A percentile compares a stretch with the other conserved stretches of the same genome.
These are phyloP conservation scores for Flaveria robusta DNA, from an alignment of 129 eudicot species.

Conservation along the genomic window DNA sequence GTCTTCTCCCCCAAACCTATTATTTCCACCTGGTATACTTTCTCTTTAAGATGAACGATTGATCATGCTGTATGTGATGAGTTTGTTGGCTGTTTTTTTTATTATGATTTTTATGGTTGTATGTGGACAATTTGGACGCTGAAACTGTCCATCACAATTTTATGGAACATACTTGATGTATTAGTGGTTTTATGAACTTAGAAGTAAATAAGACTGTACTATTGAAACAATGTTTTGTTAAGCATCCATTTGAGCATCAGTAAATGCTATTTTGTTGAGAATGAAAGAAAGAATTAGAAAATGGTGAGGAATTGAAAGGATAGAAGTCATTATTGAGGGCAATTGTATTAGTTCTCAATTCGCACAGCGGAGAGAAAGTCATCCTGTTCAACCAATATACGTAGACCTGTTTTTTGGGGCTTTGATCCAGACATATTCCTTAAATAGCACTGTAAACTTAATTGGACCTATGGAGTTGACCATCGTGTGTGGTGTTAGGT, in stretches of 20 bases:
- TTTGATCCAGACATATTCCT: too few relatives aligned
- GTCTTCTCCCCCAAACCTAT: constrained; percentile 78
- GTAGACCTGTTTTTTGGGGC: too few relatives aligned
- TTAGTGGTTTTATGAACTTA: constrained; percentile 2
- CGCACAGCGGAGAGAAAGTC: background rate
- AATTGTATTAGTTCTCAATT: too few relatives aligned
- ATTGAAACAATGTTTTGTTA: too few relatives aligned
- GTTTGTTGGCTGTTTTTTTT: background rate
- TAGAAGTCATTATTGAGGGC: background rate
- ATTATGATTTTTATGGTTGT: background rate
- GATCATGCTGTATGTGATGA: too few relatives aligned
- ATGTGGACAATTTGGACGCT: too few relatives aligned
- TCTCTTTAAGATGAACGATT: constrained; percentile 1
- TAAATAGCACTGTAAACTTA: too few relatives aligned
- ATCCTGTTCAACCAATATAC: too few relatives aligned
- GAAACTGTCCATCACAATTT: too few relatives aligned
- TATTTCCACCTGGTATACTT: constrained; percentile 58
- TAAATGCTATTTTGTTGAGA: background rate
- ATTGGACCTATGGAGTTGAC: too few relatives aligned
- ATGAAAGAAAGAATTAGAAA: background rate
- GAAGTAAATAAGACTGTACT: background rate
- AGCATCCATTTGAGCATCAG: background rate
- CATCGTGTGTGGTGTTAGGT: too few relatives aligned
- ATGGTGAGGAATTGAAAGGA: background rate
- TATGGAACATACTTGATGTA: background rate